Evolutionary conservation across 148 eudicot species (phyloP), one percentile per base, ranked within the genome.

Genomic region (Hydrangea macrophylla): DNA sequence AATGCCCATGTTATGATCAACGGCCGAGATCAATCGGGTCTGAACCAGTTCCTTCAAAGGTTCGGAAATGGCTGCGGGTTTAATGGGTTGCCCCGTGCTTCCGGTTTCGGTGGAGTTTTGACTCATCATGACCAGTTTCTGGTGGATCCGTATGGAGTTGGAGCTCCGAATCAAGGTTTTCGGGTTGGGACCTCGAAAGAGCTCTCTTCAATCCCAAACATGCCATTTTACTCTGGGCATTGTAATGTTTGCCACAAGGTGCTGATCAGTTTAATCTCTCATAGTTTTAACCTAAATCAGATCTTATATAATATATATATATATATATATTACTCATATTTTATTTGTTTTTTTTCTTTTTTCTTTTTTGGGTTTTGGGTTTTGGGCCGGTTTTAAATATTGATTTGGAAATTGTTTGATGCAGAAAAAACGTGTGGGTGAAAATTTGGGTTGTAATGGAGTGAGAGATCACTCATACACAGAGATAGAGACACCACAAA

Each of bases 171-270:
- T 62, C 18, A 9, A 30, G 42, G n/a, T 67, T 59, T 58, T 13
- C 36, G 56, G 50, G 39, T 55, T 55, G 72, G 70, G 71, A 40
- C 62, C 60, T 74, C 81, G 23, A 62, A 60, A 23, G 87, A 87
- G 89, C 83, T 87, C 83, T 62, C 86, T 82, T 84, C 85, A 76
- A 76, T 74, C 58, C 86, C 86, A 84, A 78, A 80, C 70, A 39
- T 73, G 51, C 63, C 58, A 17, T 55, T 31, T 20, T 22, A 20
- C 35, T 31, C 62, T 7, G 68, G 60, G 2, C 22, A 26, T 10
- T 76, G 67, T 36, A 37, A 53, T 39, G 65, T 51, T 40, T 58
- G 69, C 56, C 70, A 63, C 30, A 77, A 77, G 84, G 84, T 81
- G 65, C 58, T 48, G 8, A n/a, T n/a, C n/a, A n/a, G 5, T 1